Evolutionary conservation across 768 basidiomycete species (phyloP).

Genomic region (Suillus hirtellus): DNA sequence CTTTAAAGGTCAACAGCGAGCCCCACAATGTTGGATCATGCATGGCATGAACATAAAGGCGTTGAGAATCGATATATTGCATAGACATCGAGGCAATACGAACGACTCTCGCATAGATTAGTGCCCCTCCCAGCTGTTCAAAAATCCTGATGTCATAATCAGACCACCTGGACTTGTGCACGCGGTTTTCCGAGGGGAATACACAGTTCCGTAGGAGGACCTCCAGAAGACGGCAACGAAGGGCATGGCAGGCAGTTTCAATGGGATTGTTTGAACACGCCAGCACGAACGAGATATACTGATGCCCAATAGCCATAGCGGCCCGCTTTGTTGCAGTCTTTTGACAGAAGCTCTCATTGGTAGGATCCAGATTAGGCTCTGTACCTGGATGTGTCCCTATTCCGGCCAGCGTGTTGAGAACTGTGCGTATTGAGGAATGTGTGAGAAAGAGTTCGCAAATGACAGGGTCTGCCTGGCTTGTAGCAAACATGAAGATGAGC

Average conservation of each 20-base stretch:
- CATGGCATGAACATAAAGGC: conserved; percentile 2
- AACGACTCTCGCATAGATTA: conserved; percentile 1
- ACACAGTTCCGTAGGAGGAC: conserved; percentile 3
- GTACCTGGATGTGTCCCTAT: background rate
- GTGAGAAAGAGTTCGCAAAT: conserved; percentile 4
- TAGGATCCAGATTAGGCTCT: background rate
- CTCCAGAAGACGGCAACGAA: conserved; percentile 3
- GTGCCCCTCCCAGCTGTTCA: background rate
- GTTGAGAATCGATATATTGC: conserved; percentile 3
- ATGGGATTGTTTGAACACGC: background rate
- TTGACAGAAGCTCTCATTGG: conserved; percentile 2
- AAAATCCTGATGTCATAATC: conserved; percentile 4
- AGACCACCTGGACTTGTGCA: background rate
- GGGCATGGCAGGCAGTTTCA: conserved; percentile 1
- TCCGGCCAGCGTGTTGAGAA: background rate
- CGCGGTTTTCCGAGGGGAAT: conserved; percentile 3
- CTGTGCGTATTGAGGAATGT: background rate
- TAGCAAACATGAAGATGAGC: conserved; percentile 1
- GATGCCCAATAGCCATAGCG: background rate
- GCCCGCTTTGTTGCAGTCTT: background rate
- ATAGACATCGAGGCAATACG: conserved; percentile 1
- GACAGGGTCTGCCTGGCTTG: background rate
- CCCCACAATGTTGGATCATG: conserved; percentile 1
- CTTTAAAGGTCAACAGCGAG: conserved; percentile 1
- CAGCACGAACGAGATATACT: conserved; percentile 1